Evolutionary conservation across 2,329 filamentous ascomycete species (phyloP), one percentile per base, ranked within the genome.

Genomic region (Stemphylium vesicarium): DNA sequence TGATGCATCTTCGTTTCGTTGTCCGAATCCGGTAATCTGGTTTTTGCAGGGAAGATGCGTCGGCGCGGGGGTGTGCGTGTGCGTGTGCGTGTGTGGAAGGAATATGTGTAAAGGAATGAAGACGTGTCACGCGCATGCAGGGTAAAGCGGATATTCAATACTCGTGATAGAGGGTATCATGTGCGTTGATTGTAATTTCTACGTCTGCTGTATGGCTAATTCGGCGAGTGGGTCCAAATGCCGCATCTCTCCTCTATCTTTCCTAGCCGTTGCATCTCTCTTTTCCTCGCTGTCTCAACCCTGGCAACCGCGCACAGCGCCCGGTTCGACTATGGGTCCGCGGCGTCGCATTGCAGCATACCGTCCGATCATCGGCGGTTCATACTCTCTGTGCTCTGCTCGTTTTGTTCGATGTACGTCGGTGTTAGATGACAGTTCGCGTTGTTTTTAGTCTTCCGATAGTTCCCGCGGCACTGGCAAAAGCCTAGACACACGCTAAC

Each of bases 391-490:
- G 33, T 18, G 22, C 37, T 50, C 24, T 31, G 22, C 18, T 24
- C n/a, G 18, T 18, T 18, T 12, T 29, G 15, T 48, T 29, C 46
- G n/a, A 41, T 43, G 36, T 51, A 37, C 40, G 41, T 55, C 29
- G 40, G 44, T 39, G 31, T 10, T 22, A 36, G 20, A 22, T 32
- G 22, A 45, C 40, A 26, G 26, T 40, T 44, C 24, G 36, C 44
- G 40, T 55, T 50, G 32, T 29, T 39, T 39, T 31, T 56, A 37
- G 37, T 38, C n/a, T 41, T 56, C 37, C 47, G 37, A 46, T 56
- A 46, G 53, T 35, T 51, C 42, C 47, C 31, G 41, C 42, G 24
- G 47, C 42, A 42, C 44, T 33, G 41, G 41, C 47, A 33, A 41
- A 41, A 40, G 48, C 42, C 41, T 36, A 26, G 41, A 42, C 47